Evolutionary conservation across 768 basidiomycete species (phyloP).

Genomic region (Podaxis pistillaris): DNA sequence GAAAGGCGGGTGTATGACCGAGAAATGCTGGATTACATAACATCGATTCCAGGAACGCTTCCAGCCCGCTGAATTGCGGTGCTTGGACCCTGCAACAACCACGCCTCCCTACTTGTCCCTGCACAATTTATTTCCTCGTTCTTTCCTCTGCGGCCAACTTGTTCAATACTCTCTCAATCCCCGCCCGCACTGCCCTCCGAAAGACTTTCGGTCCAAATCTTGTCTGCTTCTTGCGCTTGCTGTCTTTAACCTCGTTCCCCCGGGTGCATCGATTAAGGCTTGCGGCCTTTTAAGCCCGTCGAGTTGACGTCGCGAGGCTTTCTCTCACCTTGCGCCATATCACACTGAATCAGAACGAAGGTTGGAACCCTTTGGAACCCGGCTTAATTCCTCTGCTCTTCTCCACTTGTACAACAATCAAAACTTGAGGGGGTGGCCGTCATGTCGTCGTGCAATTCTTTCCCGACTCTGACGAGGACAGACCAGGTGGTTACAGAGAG

Average conservation of each 20-base stretch:
- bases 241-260: not conserved
- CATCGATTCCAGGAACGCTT: not conserved
- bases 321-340: not conserved
- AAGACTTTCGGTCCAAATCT: not conserved
- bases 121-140: constrained; percentile 2
- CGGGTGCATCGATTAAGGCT: not conserved
- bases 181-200: constrained; percentile 1
- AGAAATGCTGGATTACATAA: not conserved
- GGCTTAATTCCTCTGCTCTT: not conserved
- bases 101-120: constrained; percentile 5
- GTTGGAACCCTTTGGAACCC: not conserved
- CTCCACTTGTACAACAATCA: constrained; percentile 19
- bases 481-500: constrained; percentile 10
- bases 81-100: constrained; percentile 4
- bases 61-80: not conserved
- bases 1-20: not conserved
- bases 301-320: not conserved
- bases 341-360: not conserved
- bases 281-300: constrained; percentile 11
- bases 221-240: not conserved
- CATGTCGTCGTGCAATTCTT: constrained; percentile 13
- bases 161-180: too few relatives aligned
- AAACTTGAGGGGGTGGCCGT: not conserved
- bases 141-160: constrained; percentile 4
- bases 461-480: constrained; percentile 11